Conservation (phyloP, 306 rosid genomes). For the Quercus wislizeni region DNA sequence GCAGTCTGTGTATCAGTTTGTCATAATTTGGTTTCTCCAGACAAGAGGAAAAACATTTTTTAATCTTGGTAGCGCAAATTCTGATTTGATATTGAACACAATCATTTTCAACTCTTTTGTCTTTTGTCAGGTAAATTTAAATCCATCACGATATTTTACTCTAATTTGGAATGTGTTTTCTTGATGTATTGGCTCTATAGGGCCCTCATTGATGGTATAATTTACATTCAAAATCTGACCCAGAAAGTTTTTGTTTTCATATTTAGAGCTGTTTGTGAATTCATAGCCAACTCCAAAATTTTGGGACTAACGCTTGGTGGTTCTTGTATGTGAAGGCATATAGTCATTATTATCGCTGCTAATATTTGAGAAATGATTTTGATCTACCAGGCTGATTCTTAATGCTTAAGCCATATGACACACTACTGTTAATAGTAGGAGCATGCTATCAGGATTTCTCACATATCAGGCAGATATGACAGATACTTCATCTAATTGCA, state of each 20-base stretch:
- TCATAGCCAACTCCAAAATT: too few relatives aligned
- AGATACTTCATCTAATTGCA: not conserved
- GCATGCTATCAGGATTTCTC: not conserved
- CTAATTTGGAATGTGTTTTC: not conserved
- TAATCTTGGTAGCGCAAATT: conserved; percentile 64
- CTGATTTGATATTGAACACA: conserved; percentile 75
- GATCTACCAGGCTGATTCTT: not conserved
- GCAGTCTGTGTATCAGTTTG: conserved; percentile 83
- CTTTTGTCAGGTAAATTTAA: conserved; percentile 81
- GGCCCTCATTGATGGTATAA: not conserved
- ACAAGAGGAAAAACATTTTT: conserved; percentile 75
- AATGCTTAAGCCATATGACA: not conserved
- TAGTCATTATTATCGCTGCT: not conserved
- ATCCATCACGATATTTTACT: conserved; percentile 16
- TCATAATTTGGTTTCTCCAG: conserved; percentile 84
- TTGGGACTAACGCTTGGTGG: too few relatives aligned
- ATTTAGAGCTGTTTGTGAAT: not conserved
- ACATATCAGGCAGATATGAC: not conserved
- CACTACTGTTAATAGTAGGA: not conserved
- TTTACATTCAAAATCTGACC: not conserved
- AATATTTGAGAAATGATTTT: not conserved
- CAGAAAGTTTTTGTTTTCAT: not conserved
- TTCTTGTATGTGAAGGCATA: not conserved
- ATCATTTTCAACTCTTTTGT: conserved; percentile 95
- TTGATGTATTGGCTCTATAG: not conserved